Evolutionary conservation across 805 yeast species (phyloP).

Genomic region (Hanseniaspora jakobsenii): DNA sequence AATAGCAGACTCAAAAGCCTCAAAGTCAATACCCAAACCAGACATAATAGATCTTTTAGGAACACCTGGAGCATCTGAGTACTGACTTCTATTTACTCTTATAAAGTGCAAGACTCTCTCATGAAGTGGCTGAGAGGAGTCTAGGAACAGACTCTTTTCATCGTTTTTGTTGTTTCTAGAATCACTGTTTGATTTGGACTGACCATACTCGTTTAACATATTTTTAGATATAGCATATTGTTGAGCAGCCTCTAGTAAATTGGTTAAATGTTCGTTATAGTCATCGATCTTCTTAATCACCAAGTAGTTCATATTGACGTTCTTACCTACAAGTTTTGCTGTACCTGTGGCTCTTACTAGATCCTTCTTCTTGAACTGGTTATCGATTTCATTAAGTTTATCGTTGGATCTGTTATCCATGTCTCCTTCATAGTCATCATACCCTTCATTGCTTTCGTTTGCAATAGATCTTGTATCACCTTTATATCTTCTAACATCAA

Average conservation of each 20-base stretch:
- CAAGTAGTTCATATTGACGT: conserved; percentile 53
- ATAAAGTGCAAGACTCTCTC: conserved; percentile 10
- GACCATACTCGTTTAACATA: conserved; percentile 21
- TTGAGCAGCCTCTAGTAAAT: conserved; percentile 51
- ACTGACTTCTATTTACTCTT: conserved; percentile 2
- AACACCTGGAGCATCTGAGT: conserved; percentile 7
- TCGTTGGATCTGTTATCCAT: background rate
- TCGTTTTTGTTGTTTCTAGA: background rate
- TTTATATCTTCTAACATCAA: conserved; percentile 14
- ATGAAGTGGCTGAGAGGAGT: conserved; percentile 22
- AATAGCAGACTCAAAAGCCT: conserved; percentile 8
- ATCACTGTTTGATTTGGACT: background rate
- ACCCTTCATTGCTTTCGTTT: background rate
- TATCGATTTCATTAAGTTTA: conserved; percentile 11
- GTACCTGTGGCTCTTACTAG: conserved; percentile 14
- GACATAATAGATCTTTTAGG: conserved; percentile 14
- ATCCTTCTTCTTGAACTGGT: conserved; percentile 10
- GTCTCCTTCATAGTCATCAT: background rate
- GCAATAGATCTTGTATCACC: background rate
- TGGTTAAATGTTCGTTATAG: conserved; percentile 58
- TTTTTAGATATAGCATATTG: conserved; percentile 47
- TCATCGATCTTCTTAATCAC: conserved; percentile 45
- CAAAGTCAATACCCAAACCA: conserved; percentile 6
- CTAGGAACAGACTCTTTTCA: conserved; percentile 29
- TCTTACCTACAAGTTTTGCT: conserved; percentile 38